A percentile compares a stretch with the other conserved stretches of the same genome.
phyloP scores from a whole-genome alignment of 139 green algal species.

The Micractinium sp. region DNA sequence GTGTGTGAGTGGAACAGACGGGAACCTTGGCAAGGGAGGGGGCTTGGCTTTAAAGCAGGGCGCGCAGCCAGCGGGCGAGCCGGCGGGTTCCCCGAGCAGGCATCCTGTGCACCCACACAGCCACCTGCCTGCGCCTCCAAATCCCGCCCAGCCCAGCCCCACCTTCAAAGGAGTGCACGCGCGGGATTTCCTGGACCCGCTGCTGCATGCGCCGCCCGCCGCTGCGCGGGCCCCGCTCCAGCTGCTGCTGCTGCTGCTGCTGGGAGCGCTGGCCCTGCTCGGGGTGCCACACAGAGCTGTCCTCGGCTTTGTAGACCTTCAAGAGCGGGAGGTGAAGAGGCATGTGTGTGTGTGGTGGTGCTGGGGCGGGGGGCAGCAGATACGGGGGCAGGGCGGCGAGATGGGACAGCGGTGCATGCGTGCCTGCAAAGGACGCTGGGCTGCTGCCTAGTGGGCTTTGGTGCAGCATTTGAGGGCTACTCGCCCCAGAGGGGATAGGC shows the following conservation, averaged over 20 bases:
- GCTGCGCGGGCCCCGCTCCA: not conserved
- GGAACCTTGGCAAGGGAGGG: not conserved
- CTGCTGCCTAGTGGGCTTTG: no score
- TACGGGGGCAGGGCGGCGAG: no score
- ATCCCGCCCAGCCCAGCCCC: not conserved
- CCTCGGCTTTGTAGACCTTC: slow-evolving; percentile 37
- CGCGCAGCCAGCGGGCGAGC: no score
- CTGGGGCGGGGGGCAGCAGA: no score
- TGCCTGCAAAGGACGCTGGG: not conserved
- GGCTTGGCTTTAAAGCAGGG: not conserved
- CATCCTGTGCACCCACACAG: not conserved
- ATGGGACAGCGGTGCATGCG: not conserved
- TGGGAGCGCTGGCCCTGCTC: not conserved
- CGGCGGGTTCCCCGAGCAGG: no score
- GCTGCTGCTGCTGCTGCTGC: slow-evolving; percentile 6
- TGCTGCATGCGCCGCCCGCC: not conserved
- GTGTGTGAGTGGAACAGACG: not conserved
- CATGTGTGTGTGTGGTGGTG: no score
- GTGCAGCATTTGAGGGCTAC: no score
- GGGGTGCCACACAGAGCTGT: slow-evolving; percentile 11
- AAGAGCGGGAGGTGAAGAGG: not conserved
- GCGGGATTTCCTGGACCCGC: not conserved
- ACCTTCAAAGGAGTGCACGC: slow-evolving; percentile 33
- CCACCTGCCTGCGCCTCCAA: not conserved
- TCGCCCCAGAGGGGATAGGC: no score